Percentiles rank a stretch among this genome's conserved stretches.
Conservation (phyloP, 305 asterid species). For the Fraxinus latifolia region DNA sequence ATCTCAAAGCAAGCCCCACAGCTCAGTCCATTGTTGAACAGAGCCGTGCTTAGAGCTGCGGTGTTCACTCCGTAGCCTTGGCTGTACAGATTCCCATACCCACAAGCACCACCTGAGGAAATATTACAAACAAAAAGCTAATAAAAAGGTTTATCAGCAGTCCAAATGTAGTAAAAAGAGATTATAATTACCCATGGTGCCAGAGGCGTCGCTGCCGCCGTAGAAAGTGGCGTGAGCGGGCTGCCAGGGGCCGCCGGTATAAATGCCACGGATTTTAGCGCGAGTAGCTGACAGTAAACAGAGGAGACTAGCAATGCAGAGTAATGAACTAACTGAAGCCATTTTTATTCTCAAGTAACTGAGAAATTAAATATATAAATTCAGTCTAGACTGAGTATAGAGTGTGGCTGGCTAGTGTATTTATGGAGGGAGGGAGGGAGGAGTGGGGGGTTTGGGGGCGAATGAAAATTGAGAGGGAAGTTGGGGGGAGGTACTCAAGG, state of each 20-base stretch:
- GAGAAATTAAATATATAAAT: background rate
- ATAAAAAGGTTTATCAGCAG: background rate
- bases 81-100: constrained; percentile 63
- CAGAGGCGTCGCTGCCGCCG: constrained; percentile 90
- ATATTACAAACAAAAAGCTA: background rate
- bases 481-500: constrained; percentile 47
- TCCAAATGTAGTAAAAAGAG: background rate
- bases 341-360: background rate
- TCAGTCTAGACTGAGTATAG: background rate
- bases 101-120: constrained; percentile 62
- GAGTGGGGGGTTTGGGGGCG: constrained; percentile 17
- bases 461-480: constrained; percentile 48
- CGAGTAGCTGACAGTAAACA: constrained; percentile 31
- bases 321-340: constrained; percentile 29
- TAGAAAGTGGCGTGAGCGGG: constrained; percentile 88
- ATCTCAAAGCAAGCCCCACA: constrained; percentile 65
- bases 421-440: constrained; percentile 6
- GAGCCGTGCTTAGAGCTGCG: constrained; percentile 62
- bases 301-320: constrained; percentile 41
- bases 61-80: constrained; percentile 62
- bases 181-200: constrained; percentile 66
- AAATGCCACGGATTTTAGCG: constrained; percentile 62
- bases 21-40: constrained; percentile 57
- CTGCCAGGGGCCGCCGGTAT: constrained; percentile 60
- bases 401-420: background rate